phyloP scores from a whole-genome alignment of 495 filamentous ascomycete species.

The Aspergillus cristatus region DNA sequence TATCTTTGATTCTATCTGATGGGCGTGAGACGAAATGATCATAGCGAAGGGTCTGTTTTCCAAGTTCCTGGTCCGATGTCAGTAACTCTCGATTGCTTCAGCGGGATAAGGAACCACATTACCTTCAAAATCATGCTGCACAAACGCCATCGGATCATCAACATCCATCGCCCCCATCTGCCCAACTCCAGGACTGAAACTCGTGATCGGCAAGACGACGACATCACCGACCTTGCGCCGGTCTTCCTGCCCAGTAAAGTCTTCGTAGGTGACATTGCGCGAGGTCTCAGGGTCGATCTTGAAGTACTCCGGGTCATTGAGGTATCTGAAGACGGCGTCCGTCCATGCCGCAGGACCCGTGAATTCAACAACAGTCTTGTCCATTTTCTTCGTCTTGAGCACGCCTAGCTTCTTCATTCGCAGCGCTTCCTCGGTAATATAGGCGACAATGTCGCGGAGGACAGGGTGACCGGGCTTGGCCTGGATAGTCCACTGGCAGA shows the following conservation, averaged over 20 bases:
- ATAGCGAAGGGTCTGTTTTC: slow-evolving; percentile 32
- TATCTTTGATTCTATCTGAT: no score
- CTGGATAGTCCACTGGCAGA: slow-evolving; percentile 99
- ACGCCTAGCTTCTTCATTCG: slow-evolving; percentile 60
- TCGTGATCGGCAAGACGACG: slow-evolving; percentile 90
- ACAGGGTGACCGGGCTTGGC: slow-evolving; percentile 91
- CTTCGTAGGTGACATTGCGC: slow-evolving; percentile 70
- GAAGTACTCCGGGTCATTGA: slow-evolving; percentile 89
- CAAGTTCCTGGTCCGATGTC: slow-evolving; percentile 22
- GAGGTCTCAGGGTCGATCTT: slow-evolving; percentile 58
- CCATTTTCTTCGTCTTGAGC: slow-evolving; percentile 54
- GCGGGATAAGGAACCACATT: slow-evolving; percentile 5
- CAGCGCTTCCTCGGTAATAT: slow-evolving; percentile 74
- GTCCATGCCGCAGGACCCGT: slow-evolving; percentile 96
- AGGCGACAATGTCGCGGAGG: slow-evolving; percentile 75
- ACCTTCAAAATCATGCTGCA: slow-evolving; percentile 97
- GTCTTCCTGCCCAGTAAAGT: slow-evolving; percentile 79
- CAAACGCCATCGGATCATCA: slow-evolving; percentile 95
- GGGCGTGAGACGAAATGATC: not conserved
- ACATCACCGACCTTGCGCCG: slow-evolving; percentile 88
- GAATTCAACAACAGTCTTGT: slow-evolving; percentile 86
- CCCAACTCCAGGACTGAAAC: slow-evolving; percentile 89
- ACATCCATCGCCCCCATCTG: slow-evolving; percentile 89
- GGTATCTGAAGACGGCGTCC: slow-evolving; percentile 80
- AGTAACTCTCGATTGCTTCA: no score